Evolutionary conservation across 768 basidiomycete genomes (phyloP), one percentile per base, ranked within the genome.

Genomic region (Porphyrellus cyaneotinctus): DNA sequence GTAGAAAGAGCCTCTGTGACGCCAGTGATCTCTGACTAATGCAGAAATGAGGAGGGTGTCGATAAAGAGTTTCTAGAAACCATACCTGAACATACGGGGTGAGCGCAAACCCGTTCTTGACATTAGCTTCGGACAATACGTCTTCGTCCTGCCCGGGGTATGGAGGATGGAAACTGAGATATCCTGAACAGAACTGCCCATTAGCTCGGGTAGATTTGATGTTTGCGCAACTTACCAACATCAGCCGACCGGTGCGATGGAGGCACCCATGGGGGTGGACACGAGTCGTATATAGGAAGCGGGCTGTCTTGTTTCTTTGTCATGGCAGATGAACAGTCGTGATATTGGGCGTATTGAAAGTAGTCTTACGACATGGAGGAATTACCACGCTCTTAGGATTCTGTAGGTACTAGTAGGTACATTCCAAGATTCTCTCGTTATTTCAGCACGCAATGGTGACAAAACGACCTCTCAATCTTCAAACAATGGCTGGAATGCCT

Each of bases 91-190:
- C 83, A 26, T 80, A 74, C 14, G 74, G 72, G 6, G 69, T 63
- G 23, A 85, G 70, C 13, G 70, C 63, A 54, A 85, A 84, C 1
- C 91, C 91, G 64, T 77, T 77, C 71, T 82, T 83, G 31, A 91
- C 76, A 58, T 83, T 85, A 1, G 63, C 56, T 38, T 83, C 79
- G 0, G 87, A 83, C 38, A 93, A 70, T 2, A 80, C 62, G 59
- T 91, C 89, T 65, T 92, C 90, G 50, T 86, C 83, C 64, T 90
- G 87, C 6, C 81, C 78, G 17, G 84, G 80, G 36, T 79, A 77
- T 7, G 91, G 88, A 39, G 91, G 91, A 64, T 84, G 76, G 59
- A 87, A 91, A 12, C 88, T 87, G 50, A 78, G 74, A 65, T 86
- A 90, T 17, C 90, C 90, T 92, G 50, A 17, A 2, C 51, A 32